Evolutionary conservation across 2,329 filamentous ascomycete genomes (phyloP).

Genomic region (Nemania sp.): DNA sequence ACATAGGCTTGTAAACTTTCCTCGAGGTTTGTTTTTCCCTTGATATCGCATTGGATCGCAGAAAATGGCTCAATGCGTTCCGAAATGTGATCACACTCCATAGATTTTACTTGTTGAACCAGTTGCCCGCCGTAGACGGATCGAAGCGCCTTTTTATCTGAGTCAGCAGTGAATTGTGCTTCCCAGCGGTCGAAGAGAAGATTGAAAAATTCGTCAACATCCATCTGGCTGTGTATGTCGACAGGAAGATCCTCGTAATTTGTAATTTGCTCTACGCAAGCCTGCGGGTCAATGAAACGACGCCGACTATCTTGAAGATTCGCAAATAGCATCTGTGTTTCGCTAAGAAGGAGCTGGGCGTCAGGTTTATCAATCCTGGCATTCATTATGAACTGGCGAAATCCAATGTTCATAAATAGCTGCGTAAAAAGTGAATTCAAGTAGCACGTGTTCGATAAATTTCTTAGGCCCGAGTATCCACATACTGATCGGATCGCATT

Average conservation of each 20-base stretch:
- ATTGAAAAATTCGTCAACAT: conserved; percentile 97
- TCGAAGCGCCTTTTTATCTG: conserved; percentile 73
- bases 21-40: conserved; percentile 80
- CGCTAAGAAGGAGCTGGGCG: conserved; percentile 69
- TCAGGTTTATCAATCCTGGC: conserved; percentile 59
- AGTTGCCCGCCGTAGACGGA: conserved; percentile 90
- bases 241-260: conserved; percentile 83
- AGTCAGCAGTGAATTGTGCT: conserved; percentile 68
- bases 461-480: conserved; percentile 87
- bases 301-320: conserved; percentile 82
- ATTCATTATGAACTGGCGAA: conserved; percentile 80
- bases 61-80: conserved; percentile 89
- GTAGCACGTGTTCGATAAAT: conserved; percentile 95
- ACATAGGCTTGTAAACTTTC: conserved; percentile 96
- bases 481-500: conserved; percentile 73
- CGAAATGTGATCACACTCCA: conserved; percentile 91
- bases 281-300: conserved; percentile 72
- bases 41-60: conserved; percentile 94
- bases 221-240: conserved; percentile 90
- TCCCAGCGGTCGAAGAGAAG: conserved; percentile 92
- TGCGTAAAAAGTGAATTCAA: conserved; percentile 94
- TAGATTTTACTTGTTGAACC: conserved; percentile 93
- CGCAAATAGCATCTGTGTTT: conserved; percentile 81
- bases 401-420: conserved; percentile 91
- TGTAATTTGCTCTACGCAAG: conserved; percentile 74